Evolutionary conservation across 805 yeast genomes (phyloP), one percentile per base, ranked within the genome.

Genomic region (Candida andamanensis): DNA sequence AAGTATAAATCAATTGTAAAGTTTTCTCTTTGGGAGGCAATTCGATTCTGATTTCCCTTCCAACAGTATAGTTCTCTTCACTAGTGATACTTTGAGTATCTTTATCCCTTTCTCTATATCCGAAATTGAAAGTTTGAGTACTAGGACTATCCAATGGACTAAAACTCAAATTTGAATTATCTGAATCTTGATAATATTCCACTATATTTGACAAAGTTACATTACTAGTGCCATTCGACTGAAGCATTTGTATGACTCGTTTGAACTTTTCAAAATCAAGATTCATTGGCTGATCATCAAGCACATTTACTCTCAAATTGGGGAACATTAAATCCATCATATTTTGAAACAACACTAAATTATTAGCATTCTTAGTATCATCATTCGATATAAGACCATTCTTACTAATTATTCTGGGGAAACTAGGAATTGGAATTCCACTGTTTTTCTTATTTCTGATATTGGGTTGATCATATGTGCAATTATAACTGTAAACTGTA

Each of bases 391-490:
- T 21, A 26, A 29, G 26, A 3, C 37, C 28, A 15, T 25, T 30
- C 21, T 27, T 28, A 6, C 32, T 17, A n/a, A 40, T 25, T 7
- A 30, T 28, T 21, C 42, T 25, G 7, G 39, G 40, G 25, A 32
- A 39, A 2, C 59, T 44, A 3, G 58, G 54, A 3, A 39, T 36
- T 3, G 62, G 63, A 10, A 54, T 51, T 2, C 56, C 58, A n/a
- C 49, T 44, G 29, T 51, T 49, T 37, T 57, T 60, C 46, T 60
- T 75, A 47, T 73, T 75, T 30, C 84, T 57, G 34, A 69, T 61
- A 32, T 80, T 69, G 7, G 94, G 90, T 47, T 84, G 85, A 49
- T 82, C 84, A 52, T 86, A 86, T 0, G 94, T 76, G 57, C 96
- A 86, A 36, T 76, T 81, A 54, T 82, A 84, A 14, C 85, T 76